Evolutionary conservation across 164 flowering plant species (phyloP), one percentile per base, ranked within the genome.

Genomic region (Annona squamosa): DNA sequence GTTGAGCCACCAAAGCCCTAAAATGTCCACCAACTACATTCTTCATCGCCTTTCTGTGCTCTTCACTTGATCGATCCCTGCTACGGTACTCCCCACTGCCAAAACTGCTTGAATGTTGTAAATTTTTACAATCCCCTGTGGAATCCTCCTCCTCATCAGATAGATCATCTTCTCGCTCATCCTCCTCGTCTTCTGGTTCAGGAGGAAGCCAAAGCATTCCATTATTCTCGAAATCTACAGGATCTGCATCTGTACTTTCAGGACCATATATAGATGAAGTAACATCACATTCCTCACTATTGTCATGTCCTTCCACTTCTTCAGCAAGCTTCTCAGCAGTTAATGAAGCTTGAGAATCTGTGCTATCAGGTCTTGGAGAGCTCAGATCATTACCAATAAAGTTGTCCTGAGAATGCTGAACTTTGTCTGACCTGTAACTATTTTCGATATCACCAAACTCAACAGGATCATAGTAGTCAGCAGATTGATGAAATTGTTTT

Each of bases 121-220:
- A 77, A 67, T 79, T 81, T 65, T 97, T 91, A 97, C 97, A 92
- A 68, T 93, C 99, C 42, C 93, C 97, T 16, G 87, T 68, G 46
- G 87, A 87, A 84, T 81, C 87, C 12, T 82, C 93, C 43, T 87
- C 90, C 70, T 93, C 98, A 83, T 91, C 97, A 79, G 81, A 87
- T 18, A 87, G 65, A 70, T 71, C 66, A 66, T 75, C 82, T 82
- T 93, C 98, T 74, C 82, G 84, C 65, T 93, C 98, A 83, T 92
- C 99, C 76, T 93, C 97, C 84, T 87, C 93, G 78, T 93, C 91
- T 83, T 93, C 98, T 65, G 99, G 99, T 57, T 89, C 97, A 67
- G 99, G 99, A 42, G 97, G 99, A 57, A 93, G 85, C 99, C 99
- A 96, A 18, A 96, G 87, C 52, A 91, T 76, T 72, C 93, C 94